These are phyloP conservation scores for Calonectria montana DNA, from an alignment of 2,329 filamentous ascomycete species.

Conservation along the genomic window DNA sequence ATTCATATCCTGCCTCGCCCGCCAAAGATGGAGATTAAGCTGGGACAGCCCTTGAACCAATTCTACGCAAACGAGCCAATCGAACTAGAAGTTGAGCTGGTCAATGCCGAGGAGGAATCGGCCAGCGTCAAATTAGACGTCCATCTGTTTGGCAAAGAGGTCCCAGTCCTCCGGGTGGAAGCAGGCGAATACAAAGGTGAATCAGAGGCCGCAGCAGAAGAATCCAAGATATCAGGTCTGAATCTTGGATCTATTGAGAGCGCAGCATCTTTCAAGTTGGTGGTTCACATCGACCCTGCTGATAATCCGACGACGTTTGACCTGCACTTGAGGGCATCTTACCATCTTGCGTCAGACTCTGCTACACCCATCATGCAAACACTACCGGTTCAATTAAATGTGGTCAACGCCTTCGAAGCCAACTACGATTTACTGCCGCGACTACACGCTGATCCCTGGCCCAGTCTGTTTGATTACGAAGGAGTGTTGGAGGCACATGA, in stretches of 20 bases:
- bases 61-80: constrained; percentile 90
- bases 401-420: constrained; percentile 89
- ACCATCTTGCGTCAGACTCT: constrained; percentile 82
- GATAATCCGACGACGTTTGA: constrained; percentile 69
- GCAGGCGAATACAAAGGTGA: constrained; percentile 48
- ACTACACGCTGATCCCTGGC: constrained; percentile 84
- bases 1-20: constrained; percentile 87
- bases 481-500: constrained; percentile 52
- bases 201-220: constrained; percentile 52
- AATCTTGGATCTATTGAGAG: constrained; percentile 60
- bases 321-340: constrained; percentile 78
- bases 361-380: constrained; percentile 85
- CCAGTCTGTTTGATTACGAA: constrained; percentile 81
- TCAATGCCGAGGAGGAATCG: constrained; percentile 86
- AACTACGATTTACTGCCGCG: constrained; percentile 89
- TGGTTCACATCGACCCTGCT: constrained; percentile 63
- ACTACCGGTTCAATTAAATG: constrained; percentile 73
- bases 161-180: constrained; percentile 59
- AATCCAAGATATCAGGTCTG: constrained; percentile 56
- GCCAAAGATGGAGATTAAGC: constrained; percentile 85
- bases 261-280: constrained; percentile 55
- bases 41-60: constrained; percentile 71
- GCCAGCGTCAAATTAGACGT: constrained; percentile 79
- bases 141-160: constrained; percentile 69
- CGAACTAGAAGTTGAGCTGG: constrained; percentile 73